Base-by-base conservation (phyloP, 805 yeast species). In the Candida vartiovaarae region DNA sequence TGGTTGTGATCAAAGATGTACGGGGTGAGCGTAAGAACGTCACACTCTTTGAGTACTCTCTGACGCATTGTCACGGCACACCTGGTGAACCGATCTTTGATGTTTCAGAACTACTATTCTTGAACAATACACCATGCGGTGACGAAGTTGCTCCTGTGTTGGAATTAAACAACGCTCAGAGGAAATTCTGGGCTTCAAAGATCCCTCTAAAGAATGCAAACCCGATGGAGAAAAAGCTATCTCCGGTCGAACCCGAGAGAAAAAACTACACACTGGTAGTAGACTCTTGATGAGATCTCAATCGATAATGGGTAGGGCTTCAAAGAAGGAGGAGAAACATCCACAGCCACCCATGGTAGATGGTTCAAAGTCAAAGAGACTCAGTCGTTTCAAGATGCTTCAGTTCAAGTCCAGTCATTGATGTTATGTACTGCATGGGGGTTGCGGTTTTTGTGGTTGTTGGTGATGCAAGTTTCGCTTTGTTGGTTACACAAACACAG, bases 121-220 rank as follows among this genome's bases (percentile, higher is more conserved):
- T 78, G 38, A 82, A 80, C 57, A 85, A 84, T 7, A 66, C 76
- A 30, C 64, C 67, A 8, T 64, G 74, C 7, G 78, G 76, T 6
- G 56, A 56, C 2, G 53, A 49, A 10, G 57, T 67, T 7, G 47
- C 58, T 9, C 52, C 60, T 11, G 65, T 62, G 6, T 49, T 72
- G 8, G 68, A 68, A 1, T 60, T 76, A 34, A 60, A 73, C 6
- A 62, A 63, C 1, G 68, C 63, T 4, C 87, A 84, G n/a, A 52
- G 56, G 15, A 54, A 55, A 4, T 83, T 76, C 55, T 82, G 87
- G 86, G 65, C 66, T 31, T 47, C 58, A 5, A 72, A 70, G 47
- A 59, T 40, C 28, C 23, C 45, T 3, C 66, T 69, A 26, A 31
- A 32, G 5, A 37, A 34, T 8, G 23, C 47, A 20, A 25, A 39